These are phyloP conservation scores for Arthromyces matolae DNA, from an alignment of 768 basidiomycete species.

Conservation along the genomic window DNA sequence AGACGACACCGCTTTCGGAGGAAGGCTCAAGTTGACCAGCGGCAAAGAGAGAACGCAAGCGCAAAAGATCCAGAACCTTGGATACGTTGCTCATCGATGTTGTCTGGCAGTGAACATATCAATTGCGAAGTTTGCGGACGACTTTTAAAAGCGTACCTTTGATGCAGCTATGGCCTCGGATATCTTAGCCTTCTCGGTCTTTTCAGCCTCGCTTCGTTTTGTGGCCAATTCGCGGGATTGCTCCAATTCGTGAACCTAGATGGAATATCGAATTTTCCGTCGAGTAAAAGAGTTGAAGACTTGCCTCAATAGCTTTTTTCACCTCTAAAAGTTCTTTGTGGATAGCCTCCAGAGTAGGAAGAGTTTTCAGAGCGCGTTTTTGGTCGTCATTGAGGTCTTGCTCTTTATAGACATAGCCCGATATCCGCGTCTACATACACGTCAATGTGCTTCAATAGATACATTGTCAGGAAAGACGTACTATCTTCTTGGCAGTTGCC, in stretches of 20 bases:
- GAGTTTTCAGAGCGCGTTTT: conserved; percentile 63
- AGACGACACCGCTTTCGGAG: conserved; percentile 52
- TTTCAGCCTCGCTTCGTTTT: conserved; percentile 56
- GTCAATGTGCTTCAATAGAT: conserved; percentile 4
- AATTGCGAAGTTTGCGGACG: neutral
- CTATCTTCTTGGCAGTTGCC: conserved; percentile 79
- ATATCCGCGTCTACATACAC: conserved; percentile 60
- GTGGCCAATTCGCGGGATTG: conserved; percentile 49
- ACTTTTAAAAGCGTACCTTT: conserved; percentile 41
- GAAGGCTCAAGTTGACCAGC: conserved; percentile 41
- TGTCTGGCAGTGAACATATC: conserved; percentile 32
- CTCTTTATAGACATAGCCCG: conserved; percentile 63
- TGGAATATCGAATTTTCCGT: conserved; percentile 7
- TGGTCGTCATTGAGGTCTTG: conserved; percentile 85
- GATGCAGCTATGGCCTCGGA: conserved; percentile 53
- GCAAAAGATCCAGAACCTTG: conserved; percentile 56
- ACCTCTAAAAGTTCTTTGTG: conserved; percentile 83
- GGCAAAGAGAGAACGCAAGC: conserved; percentile 49
- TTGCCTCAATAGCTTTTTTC: conserved; percentile 80
- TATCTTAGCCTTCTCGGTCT: conserved; percentile 51
- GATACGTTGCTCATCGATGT: conserved; percentile 39
- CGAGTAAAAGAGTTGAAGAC: too few relatives aligned
- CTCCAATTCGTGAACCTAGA: conserved; percentile 63
- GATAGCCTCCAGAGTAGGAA: conserved; percentile 73
- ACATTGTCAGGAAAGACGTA: conserved; percentile 31